Conservation (phyloP, 2,329 filamentous ascomycete species). For the Cladosporium sp. region DNA sequence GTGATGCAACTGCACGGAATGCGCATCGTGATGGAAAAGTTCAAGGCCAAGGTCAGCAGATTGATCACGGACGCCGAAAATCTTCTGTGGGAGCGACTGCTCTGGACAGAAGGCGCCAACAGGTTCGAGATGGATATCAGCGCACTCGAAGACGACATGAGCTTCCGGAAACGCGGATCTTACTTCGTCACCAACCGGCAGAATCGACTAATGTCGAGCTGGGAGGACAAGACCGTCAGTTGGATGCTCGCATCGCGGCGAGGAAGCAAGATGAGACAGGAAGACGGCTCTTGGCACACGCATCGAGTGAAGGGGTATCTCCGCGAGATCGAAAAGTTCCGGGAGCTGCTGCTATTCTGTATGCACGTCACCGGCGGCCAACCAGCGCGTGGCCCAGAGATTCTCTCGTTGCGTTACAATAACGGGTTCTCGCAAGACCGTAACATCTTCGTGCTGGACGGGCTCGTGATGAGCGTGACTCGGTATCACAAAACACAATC, state of each 20-base stretch:
- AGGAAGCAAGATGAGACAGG: not conserved
- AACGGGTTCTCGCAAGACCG: conserved; percentile 22
- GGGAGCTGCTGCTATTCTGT: conserved; percentile 20
- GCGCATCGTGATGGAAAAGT: not conserved
- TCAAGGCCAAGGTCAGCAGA: not conserved
- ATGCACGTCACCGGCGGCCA: conserved; percentile 25
- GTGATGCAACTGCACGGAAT: not conserved
- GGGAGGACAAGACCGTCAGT: not conserved
- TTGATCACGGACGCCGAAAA: not conserved
- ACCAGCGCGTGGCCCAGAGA: conserved; percentile 23
- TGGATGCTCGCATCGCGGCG: not conserved
- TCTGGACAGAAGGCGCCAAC: not conserved
- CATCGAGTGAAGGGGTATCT: conserved; percentile 18
- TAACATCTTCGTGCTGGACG: conserved; percentile 24
- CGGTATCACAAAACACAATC: conserved; percentile 24
- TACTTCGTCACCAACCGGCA: not conserved
- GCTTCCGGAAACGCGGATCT: not conserved
- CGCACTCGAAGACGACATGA: not conserved
- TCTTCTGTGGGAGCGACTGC: not conserved
- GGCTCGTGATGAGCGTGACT: conserved; percentile 23
- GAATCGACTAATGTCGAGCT: not conserved
- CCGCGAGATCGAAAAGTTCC: conserved; percentile 20
- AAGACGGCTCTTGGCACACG: not conserved
- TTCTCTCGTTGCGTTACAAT: conserved; percentile 19
- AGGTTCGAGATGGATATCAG: not conserved